Conservation (phyloP, 305 asterid species). For the Withania somnifera region DNA sequence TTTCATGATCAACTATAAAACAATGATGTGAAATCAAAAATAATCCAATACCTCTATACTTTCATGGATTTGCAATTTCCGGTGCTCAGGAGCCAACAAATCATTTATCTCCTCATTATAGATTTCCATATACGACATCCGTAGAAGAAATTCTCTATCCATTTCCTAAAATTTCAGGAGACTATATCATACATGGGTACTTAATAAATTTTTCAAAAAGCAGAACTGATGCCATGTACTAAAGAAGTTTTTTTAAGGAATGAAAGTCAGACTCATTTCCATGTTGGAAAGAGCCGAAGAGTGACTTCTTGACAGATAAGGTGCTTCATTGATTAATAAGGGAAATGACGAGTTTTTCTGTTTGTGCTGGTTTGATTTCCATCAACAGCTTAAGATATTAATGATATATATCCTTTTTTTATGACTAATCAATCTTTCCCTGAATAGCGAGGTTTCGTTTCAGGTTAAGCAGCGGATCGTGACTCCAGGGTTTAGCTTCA, state of each 20-base stretch:
- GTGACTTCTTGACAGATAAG: neutral
- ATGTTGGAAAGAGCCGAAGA: neutral
- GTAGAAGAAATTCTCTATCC: constrained; percentile 74
- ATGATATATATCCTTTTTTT: neutral
- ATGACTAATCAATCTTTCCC: neutral
- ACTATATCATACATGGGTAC: neutral
- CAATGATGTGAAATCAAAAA: neutral
- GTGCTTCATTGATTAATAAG: neutral
- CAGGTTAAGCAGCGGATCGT: neutral
- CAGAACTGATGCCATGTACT: neutral
- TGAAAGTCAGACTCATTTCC: neutral
- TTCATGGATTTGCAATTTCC: constrained; percentile 85
- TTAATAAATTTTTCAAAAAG: neutral
- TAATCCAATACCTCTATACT: constrained; percentile 59
- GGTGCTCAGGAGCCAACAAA: constrained; percentile 85
- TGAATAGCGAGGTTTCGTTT: neutral
- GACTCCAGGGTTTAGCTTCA: neutral
- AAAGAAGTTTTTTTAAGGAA: neutral
- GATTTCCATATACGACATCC: constrained; percentile 95
- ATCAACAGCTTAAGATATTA: neutral
- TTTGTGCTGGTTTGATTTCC: neutral
- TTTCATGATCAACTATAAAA: neutral
- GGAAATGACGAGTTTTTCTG: neutral
- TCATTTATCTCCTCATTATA: constrained; percentile 96
- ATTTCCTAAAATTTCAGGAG: constrained; percentile 34